Evolutionary conservation across 2,329 filamentous ascomycete genomes (phyloP), one percentile per base, ranked within the genome.

Genomic region (Penicillium sp.): DNA sequence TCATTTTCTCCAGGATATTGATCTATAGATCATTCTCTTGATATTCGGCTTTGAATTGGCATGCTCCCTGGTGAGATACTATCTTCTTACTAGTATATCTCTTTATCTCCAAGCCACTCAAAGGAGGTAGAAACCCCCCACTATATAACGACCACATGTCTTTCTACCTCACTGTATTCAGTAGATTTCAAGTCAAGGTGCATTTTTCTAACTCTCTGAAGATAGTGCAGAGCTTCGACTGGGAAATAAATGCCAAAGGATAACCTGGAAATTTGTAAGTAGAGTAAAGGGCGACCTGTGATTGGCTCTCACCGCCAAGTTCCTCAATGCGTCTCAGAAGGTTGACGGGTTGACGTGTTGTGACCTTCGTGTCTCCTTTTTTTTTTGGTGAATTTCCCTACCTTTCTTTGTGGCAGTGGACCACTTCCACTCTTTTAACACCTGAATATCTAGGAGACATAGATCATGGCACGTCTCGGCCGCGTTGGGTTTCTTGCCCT

Each of bases 401-500:
- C 57, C 48, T 58, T 57, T 35, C 11, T 43, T 56, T 48, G 58
- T 44, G 37, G 51, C 53, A 58, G 60, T 59, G 59, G 62, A 60
- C 59, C 61, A 54, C 47, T 61, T 65, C 51, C 64, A 49, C 55
- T 71, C 63, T 34, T 65, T 58, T 59, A 26, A 39, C 24, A 31
- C 42, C 42, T 57, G 51, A 52, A 49, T 16, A 18, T 46, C 34
- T 18, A 50, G 56, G 53, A 62, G 50, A 53, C 43, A 53, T 55
- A 55, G 49, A 61, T 59, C 55, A 79, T 80, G 78, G 76, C 78
- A 61, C 82, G 83, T 68, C 75, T 86, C 57, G 79, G 83, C 64
- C 90, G 92, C 71, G 84, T 89, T 70, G 88, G 87, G 71, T 97
- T 99, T 73, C 78, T 97, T 74, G 87, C 88, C 72, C 85, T 96